Conservation (phyloP, 345 rosid genomes). For the Mangifera indica region DNA sequence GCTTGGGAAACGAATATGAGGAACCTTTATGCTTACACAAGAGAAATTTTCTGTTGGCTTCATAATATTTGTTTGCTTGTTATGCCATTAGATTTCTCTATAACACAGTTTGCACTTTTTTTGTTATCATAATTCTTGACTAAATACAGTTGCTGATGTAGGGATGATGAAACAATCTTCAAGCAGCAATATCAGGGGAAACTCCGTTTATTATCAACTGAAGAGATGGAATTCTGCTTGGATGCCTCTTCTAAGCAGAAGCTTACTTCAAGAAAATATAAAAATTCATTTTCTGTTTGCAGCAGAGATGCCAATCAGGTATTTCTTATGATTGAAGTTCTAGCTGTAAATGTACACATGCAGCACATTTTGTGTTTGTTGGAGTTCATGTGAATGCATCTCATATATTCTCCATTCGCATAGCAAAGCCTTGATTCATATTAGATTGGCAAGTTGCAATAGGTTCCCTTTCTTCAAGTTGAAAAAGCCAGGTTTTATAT, state of each 20-base stretch:
- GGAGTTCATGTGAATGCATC: background rate
- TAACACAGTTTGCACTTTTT: background rate
- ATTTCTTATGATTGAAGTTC: conserved; percentile 1
- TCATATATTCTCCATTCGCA: background rate
- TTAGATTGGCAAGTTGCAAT: background rate
- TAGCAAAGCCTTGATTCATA: background rate
- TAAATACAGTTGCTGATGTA: conserved; percentile 29
- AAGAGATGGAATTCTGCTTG: conserved; percentile 58
- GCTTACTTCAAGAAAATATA: conserved; percentile 63
- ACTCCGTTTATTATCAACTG: conserved; percentile 53
- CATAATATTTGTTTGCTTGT: conserved; percentile 36
- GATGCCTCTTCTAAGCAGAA: conserved; percentile 66
- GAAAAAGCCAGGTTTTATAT: background rate
- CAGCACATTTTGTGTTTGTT: background rate
- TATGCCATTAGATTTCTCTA: conserved; percentile 5
- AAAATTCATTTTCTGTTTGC: conserved; percentile 66
- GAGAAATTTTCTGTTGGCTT: conserved; percentile 46
- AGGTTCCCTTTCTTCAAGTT: background rate
- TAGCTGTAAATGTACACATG: conserved; percentile 5
- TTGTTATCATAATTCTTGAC: conserved; percentile 1
- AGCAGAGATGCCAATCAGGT: conserved; percentile 83
- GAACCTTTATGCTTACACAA: conserved; percentile 66
- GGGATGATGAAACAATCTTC: conserved; percentile 50
- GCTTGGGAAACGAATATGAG: conserved; percentile 24
- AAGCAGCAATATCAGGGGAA: conserved; percentile 39